A percentile compares a stretch with the other conserved stretches of the same genome.
phyloP scores from a whole-genome alignment of 2,329 filamentous ascomycete genomes.

The Thelonectria olida region DNA sequence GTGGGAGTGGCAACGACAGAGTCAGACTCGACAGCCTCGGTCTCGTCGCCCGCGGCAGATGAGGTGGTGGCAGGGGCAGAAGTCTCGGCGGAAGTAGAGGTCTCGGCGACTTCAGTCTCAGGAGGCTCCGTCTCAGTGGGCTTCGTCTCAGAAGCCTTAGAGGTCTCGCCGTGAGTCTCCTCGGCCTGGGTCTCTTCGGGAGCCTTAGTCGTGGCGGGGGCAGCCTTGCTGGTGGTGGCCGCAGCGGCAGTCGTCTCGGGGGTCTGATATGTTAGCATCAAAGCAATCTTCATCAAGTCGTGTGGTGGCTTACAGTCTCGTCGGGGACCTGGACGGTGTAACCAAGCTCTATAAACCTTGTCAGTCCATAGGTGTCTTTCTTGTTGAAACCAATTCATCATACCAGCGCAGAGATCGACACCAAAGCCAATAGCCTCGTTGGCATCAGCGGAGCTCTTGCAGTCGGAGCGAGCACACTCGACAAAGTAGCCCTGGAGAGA shows the following conservation, averaged over 20 bases:
- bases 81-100: too few species aligned
- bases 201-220: background rate
- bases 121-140: background rate
- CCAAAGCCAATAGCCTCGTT: slow-evolving; percentile 33
- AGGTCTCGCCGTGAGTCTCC: too few species aligned
- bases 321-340: background rate
- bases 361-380: background rate
- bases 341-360: background rate
- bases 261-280: background rate
- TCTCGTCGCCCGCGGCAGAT: too few species aligned
- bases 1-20: background rate
- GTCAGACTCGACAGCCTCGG: background rate
- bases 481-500: slow-evolving; percentile 36
- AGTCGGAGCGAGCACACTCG: slow-evolving; percentile 30
- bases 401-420: slow-evolving; percentile 45
- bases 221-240: background rate
- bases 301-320: background rate
- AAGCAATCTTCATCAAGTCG: background rate
- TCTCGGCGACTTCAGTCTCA: background rate
- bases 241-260: background rate
- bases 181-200: background rate
- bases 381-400: background rate
- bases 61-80: too few species aligned
- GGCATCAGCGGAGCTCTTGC: slow-evolving; percentile 22
- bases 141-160: slow-evolving; percentile 2